Evolutionary conservation across 192 early-diverging fungal genomes (phyloP).

Genomic region (Entomortierella beljakovae): DNA sequence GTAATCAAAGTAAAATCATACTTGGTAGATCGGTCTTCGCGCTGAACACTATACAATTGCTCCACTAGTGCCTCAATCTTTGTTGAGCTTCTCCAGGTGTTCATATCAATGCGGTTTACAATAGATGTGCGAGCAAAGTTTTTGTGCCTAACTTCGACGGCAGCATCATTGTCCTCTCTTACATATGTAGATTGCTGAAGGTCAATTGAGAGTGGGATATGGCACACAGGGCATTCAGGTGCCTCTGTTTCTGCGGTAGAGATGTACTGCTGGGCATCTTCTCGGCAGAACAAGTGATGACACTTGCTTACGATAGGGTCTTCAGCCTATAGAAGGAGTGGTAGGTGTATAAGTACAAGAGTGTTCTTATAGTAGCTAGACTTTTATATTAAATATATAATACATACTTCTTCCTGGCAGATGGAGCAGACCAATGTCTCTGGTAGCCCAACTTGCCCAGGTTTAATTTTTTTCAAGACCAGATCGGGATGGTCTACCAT

Average conservation of each 20-base stretch:
- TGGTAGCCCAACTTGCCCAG: constrained; percentile 69
- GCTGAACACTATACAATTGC: constrained; percentile 80
- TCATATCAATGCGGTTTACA: constrained; percentile 92
- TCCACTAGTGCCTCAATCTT: constrained; percentile 97
- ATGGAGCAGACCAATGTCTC: constrained; percentile 78
- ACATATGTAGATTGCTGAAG: constrained; percentile 65
- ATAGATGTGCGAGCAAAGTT: constrained; percentile 76
- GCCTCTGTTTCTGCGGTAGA: constrained; percentile 38
- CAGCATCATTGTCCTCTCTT: constrained; percentile 54
- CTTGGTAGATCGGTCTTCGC: constrained; percentile 82
- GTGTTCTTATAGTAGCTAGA: neutral
- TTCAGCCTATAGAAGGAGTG: constrained; percentile 70
- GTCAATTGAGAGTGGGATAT: constrained; percentile 79
- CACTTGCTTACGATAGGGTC: constrained; percentile 87
- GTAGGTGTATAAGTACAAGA: too few relatives aligned
- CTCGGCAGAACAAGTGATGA: constrained; percentile 92
- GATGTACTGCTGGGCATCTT: constrained; percentile 72
- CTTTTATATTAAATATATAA: neutral
- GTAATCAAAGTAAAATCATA: constrained; percentile 22
- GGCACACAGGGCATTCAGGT: constrained; percentile 86
- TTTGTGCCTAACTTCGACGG: constrained; percentile 35
- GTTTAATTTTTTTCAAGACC: constrained; percentile 69
- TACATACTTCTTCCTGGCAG: constrained; percentile 79
- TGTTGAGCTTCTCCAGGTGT: constrained; percentile 87
- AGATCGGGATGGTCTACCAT: constrained; percentile 92